Evolutionary conservation across 208 protist species (phyloP).

Genomic region (Lotmaria passim): DNA sequence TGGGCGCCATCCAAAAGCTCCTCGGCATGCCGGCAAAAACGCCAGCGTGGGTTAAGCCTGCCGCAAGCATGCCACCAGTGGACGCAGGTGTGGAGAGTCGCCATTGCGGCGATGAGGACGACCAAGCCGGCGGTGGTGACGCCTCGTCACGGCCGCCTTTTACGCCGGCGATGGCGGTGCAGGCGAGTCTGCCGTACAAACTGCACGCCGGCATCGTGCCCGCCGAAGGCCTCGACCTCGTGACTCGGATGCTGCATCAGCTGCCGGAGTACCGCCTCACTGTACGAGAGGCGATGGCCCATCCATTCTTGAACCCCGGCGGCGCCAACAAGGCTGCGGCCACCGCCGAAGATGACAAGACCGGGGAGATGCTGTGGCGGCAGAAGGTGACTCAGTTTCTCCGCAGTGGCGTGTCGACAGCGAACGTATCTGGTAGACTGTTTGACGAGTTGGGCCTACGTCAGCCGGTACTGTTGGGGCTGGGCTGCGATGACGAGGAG

Average conservation of each 20-base stretch:
- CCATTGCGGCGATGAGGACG: neutral
- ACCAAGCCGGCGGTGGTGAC: neutral
- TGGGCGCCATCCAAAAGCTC: constrained; percentile 84
- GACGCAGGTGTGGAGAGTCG: no score
- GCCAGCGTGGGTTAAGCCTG: neutral
- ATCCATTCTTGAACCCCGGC: constrained; percentile 62
- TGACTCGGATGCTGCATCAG: constrained; percentile 68
- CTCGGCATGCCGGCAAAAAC: constrained; percentile 49
- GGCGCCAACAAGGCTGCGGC: neutral
- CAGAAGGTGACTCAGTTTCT: constrained; percentile 47
- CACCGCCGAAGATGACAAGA: constrained; percentile 38
- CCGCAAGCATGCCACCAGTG: neutral
- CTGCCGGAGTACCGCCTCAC: constrained; percentile 67
- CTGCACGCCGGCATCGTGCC: constrained; percentile 55
- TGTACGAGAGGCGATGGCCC: constrained; percentile 51
- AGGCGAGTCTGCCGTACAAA: constrained; percentile 65
- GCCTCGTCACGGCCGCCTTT: neutral
- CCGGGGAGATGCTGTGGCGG: constrained; percentile 46
- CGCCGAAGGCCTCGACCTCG: constrained; percentile 67
- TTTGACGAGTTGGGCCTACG: constrained; percentile 19
- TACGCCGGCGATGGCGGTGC: constrained; percentile 1
- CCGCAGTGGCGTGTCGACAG: constrained; percentile 18
- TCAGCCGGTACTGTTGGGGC: constrained; percentile 31
- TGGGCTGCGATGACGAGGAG: constrained; percentile 38
- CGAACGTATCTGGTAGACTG: neutral